Conservation (phyloP, 179 eudicot species). For the Spergularia azorica region DNA sequence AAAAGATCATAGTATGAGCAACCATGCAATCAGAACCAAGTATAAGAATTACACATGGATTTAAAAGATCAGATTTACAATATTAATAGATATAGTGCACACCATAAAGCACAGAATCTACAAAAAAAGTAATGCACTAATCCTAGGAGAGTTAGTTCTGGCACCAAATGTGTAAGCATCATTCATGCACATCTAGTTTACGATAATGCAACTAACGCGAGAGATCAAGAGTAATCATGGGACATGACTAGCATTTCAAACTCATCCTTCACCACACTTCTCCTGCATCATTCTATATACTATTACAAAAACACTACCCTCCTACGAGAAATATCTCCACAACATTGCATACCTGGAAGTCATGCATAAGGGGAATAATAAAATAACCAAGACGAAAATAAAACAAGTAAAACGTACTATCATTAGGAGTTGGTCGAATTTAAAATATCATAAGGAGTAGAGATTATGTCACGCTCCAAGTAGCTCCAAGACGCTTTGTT, state of each 20-base stretch:
- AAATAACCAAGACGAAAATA: background rate
- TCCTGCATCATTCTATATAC: background rate
- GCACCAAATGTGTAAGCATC: background rate
- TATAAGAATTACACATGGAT: background rate
- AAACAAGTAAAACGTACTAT: background rate
- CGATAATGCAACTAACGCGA: background rate
- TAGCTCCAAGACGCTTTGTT: background rate
- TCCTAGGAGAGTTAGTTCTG: background rate
- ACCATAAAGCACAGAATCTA: slow-evolving; percentile 2
- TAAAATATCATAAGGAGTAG: background rate
- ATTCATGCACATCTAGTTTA: background rate
- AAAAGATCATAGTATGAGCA: background rate
- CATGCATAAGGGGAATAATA: slow-evolving; percentile 2
- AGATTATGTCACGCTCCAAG: slow-evolving; percentile 2
- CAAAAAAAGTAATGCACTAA: background rate
- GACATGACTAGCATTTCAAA: slow-evolving; percentile 2
- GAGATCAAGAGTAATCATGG: background rate
- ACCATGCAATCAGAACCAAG: slow-evolving; percentile 6
- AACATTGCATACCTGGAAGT: background rate
- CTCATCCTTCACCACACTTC: background rate
- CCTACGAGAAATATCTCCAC: background rate
- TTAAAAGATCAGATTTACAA: background rate
- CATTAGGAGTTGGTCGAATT: background rate
- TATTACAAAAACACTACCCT: background rate
- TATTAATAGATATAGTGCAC: slow-evolving; percentile 3